These are phyloP conservation scores for Aspergillus funiculosus DNA, from an alignment of 495 filamentous ascomycete species.

Conservation along the genomic window DNA sequence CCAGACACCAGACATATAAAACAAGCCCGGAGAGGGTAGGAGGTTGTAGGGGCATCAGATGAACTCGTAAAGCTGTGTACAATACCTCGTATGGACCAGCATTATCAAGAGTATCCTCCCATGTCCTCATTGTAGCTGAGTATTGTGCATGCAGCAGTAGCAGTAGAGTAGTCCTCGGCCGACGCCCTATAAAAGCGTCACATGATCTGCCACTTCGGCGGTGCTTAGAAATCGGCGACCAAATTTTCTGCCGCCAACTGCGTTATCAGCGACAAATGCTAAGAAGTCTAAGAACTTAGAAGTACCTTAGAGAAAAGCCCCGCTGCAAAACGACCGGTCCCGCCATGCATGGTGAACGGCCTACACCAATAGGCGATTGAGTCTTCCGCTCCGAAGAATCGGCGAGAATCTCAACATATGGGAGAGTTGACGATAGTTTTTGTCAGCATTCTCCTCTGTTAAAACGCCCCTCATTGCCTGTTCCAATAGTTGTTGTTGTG, in stretches of 20 bases:
- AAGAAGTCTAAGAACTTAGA: too few species aligned
- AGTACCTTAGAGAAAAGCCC: too few species aligned
- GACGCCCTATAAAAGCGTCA: slow-evolving; percentile 16
- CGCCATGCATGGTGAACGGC: slow-evolving; percentile 10
- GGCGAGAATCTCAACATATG: slow-evolving; percentile 18
- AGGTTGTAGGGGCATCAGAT: too few species aligned
- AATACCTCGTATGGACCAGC: too few species aligned
- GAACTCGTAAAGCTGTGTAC: too few species aligned
- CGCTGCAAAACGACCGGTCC: slow-evolving; percentile 23
- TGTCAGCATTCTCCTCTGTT: slow-evolving; percentile 11
- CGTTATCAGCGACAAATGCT: slow-evolving; percentile 33
- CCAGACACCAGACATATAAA: too few species aligned
- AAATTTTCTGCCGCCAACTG: slow-evolving; percentile 9
- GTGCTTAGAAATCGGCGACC: slow-evolving; percentile 19
- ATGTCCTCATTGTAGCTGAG: too few species aligned
- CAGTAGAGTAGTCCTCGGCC: too few species aligned
- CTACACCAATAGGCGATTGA: slow-evolving; percentile 17
- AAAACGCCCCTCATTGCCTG: slow-evolving; percentile 4
- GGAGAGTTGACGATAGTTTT: slow-evolving; percentile 15
- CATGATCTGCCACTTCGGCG: slow-evolving; percentile 17
- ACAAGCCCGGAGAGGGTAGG: too few species aligned
- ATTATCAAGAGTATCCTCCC: too few species aligned
- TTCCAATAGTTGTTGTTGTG: background rate
- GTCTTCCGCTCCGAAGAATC: slow-evolving; percentile 13
- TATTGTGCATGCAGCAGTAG: too few species aligned